Evolutionary conservation across 306 rosid species (phyloP), one percentile per base, ranked within the genome.

Genomic region (Cicer bijugum): DNA sequence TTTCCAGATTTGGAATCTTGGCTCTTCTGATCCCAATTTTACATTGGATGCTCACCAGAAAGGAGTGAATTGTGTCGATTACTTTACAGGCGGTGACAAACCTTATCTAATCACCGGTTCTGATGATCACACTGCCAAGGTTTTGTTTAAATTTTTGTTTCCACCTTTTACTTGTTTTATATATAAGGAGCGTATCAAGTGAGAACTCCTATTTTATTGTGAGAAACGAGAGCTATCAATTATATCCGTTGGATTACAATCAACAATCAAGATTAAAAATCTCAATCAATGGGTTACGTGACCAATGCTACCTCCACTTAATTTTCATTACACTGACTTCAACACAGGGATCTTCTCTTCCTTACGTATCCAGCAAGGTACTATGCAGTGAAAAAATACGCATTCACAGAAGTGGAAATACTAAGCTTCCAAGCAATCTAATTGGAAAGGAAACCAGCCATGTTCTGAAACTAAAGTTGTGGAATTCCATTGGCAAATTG

Each of bases 81-180:
- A 95, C 87, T 95, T 95, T 82, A 95, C 99, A 14, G 99, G 97
- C 51, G 99, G 99, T 82, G 99, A 95, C 82, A 95, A 88, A 75
- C 99, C 99, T 57, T 95, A 88, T 83, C 92, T 95, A 68, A 95
- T 95, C 63, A 90, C 99, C 57, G 97, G 99, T 60, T 95, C 97
- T 74, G 97, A 95, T 75, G 99, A 95, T 80, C 97, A 95, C 85
- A 95, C 99, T 72, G 99, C 97, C 48, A 95, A 95, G 99, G 97
- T 95, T 77, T 68, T 64, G 40, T 82, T 66, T 40, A 23, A 12
- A 20, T 55, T 40, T 33, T 39, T 71, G 33, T 8, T 61, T 68
- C 45, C 59, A 12, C 40, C 76, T 68, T 62, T 4, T 33, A 59
- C 56, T 43, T 74, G 55, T 48, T 55, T 16, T 46, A 51, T 39